Base-by-base conservation (phyloP, 441 rosid genomes). In the Cnidoscolus chayamansa region DNA sequence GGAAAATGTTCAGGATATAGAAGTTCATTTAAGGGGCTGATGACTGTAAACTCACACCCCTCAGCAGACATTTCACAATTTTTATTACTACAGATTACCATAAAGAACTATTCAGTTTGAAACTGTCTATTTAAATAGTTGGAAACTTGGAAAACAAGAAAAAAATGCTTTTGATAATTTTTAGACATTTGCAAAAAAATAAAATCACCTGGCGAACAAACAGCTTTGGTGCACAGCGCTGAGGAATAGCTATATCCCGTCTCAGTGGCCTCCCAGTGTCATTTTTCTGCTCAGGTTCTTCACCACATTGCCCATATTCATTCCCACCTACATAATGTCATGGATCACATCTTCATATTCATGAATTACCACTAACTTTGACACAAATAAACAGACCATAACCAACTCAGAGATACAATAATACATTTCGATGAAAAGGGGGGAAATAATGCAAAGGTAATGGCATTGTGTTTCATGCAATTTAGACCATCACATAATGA, bases 231-330 rank as follows among this genome's bases (percentile, higher is more conserved):
- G 97, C 97, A 85, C 99, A 95, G n/a, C 90, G 87, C 73, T 91
- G 95, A 79, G 99, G 98, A 81, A 90, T 90, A 58, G 82, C 89
- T 71, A 95, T 91, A 78, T 95, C 99, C 75, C 96, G 90, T 75
- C 92, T 88, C 80, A 95, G 80, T 73, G 87, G 90, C 78, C 86
- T 89, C 50, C 92, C 97, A 68, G 85, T 81, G 72, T 88, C 99
- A 76, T 91, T 97, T 80, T 96, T 96, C 63, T 86, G 68, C 69
- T 84, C 96, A 68, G 97, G 96, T 78, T 96, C 99, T 84, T 96
- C 98, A 74, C 99, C 98, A 76, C 99, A 96, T 75, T 96, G 99
- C 35, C 99, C 99, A 84, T 96, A 96, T 79, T 96, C 99, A 73
- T 91, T 96, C 49, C 99, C 99, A 68, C 98, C 99, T 95, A 80